Conservation (phyloP, 352 stramenopile species). For the Heterotrichella gracilis region DNA sequence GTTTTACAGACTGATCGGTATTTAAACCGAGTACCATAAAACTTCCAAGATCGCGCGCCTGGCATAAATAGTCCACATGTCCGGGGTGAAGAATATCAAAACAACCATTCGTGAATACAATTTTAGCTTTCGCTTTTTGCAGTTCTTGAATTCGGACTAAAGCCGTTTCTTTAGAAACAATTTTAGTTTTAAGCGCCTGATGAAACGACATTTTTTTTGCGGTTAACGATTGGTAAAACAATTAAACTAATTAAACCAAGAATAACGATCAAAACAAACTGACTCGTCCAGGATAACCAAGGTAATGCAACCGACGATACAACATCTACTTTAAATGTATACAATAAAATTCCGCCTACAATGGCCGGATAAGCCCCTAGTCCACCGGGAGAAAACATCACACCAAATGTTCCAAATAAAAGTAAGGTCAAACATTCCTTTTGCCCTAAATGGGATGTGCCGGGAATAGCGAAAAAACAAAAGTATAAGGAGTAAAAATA, state of each 20-base stretch:
- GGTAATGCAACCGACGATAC: background rate
- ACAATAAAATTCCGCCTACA: background rate
- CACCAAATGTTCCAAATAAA: background rate
- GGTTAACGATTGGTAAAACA: background rate
- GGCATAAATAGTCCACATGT: background rate
- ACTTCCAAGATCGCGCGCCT: background rate
- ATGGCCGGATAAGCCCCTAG: background rate
- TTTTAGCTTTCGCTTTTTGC: background rate
- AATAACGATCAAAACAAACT: background rate
- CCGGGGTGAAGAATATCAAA: background rate
- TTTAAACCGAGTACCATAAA: background rate
- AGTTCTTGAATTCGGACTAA: background rate
- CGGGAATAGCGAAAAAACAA: background rate
- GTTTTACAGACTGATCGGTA: background rate
- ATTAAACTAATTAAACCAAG: background rate
- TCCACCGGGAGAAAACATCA: background rate
- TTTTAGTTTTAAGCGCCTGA: background rate
- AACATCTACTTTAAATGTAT: background rate
- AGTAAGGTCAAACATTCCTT: constrained; percentile 6
- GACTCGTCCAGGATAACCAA: background rate
- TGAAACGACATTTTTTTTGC: constrained; percentile 7
- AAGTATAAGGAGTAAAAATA: background rate
- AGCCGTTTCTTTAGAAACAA: background rate
- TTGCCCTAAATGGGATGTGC: background rate
- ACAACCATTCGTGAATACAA: background rate